phyloP scores from a whole-genome alignment of 202 grass and related monocot genomes.

The Panicum hallii region DNA sequence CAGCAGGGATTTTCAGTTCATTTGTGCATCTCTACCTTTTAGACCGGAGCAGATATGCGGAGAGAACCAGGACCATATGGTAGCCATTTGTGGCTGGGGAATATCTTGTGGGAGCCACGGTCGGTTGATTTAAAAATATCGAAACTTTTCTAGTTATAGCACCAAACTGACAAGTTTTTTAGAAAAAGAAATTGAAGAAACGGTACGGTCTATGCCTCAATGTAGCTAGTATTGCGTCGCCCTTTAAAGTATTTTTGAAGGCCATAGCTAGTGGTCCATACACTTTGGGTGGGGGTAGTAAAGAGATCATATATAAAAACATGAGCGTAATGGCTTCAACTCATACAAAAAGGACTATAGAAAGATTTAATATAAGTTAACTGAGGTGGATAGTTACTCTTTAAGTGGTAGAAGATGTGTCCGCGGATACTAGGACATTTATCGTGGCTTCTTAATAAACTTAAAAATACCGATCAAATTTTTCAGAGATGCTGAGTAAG shows the following conservation, averaged over 20 bases:
- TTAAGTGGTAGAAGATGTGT: no score
- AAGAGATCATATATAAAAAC: not conserved
- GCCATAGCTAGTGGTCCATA: not conserved
- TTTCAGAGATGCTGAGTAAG: no score
- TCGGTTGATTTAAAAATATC: not conserved
- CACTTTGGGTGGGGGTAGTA: not conserved
- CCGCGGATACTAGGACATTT: no score
- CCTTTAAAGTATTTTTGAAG: not conserved
- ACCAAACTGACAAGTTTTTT: not conserved
- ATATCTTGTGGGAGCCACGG: constrained; percentile 15
- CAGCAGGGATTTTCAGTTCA: not conserved
- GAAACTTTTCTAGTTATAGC: constrained; percentile 27
- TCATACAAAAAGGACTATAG: not conserved
- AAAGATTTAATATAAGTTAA: not conserved
- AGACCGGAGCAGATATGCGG: constrained; percentile 2
- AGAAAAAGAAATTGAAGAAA: not conserved
- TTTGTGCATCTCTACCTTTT: not conserved
- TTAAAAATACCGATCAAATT: no score
- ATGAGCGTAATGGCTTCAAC: not conserved
- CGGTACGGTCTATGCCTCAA: not conserved
- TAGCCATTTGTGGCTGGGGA: not conserved
- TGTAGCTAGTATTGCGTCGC: not conserved
- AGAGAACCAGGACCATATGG: not conserved
- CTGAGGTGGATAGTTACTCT: no score
- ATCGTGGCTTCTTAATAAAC: no score